phyloP scores from a whole-genome alignment of 495 filamentous ascomycete species.

The Penicillium samsonianum region DNA sequence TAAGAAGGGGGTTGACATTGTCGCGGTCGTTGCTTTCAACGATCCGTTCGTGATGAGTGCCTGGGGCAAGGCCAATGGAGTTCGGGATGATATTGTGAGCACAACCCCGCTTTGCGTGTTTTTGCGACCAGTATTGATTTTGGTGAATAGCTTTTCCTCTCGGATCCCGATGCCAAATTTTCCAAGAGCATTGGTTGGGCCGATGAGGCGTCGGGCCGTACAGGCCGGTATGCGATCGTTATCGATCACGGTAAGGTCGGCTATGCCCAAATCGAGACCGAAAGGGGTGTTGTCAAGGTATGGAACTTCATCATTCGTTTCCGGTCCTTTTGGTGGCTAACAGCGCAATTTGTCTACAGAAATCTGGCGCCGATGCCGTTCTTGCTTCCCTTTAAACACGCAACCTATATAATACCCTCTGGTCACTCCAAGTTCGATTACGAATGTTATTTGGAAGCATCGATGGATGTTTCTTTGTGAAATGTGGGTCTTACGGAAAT shows the following conservation, averaged over 20 bases:
- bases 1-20: constrained; percentile 79
- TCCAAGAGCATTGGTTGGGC: constrained; percentile 80
- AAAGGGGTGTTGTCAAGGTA: constrained; percentile 55
- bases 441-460: not conserved
- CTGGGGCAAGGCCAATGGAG: constrained; percentile 89
- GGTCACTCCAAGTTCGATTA: not conserved
- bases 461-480: not conserved
- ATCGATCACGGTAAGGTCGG: constrained; percentile 85
- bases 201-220: constrained; percentile 59
- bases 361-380: constrained; percentile 73
- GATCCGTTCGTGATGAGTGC: constrained; percentile 91
- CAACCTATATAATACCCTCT: not conserved
- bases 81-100: constrained; percentile 73
- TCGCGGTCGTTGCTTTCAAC: constrained; percentile 82
- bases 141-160: constrained; percentile 67
- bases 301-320: not conserved
- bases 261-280: constrained; percentile 80
- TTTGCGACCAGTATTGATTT: constrained; percentile 24
- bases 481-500: not conserved
- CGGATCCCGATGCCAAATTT: constrained; percentile 74
- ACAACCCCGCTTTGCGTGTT: not conserved
- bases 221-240: constrained; percentile 80
- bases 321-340: not conserved
- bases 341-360: constrained; percentile 35
- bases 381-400: constrained; percentile 41